Percentiles rank a stretch among this genome's conserved stretches.
These are phyloP conservation scores for Vigna mungo DNA, from an alignment of 306 rosid genomes.

Conservation along the genomic window DNA sequence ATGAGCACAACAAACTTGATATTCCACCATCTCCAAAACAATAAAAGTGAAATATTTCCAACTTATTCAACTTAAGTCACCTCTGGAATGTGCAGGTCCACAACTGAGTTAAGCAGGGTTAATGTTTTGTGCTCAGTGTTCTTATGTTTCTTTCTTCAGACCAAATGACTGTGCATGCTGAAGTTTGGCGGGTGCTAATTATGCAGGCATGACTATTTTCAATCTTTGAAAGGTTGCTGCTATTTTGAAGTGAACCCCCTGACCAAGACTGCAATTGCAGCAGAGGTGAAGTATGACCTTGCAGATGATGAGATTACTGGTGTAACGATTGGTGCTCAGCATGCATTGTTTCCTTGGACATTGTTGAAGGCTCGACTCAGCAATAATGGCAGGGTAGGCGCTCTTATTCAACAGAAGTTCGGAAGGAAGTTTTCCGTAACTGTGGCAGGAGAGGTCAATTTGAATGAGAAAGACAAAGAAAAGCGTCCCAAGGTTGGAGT, in stretches of 20 bases:
- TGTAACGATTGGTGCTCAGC: conserved; percentile 25
- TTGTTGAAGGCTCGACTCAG: conserved; percentile 8
- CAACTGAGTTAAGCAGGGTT: not conserved
- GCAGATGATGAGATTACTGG: not conserved
- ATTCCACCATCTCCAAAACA: conserved; percentile 7
- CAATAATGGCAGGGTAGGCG: not conserved
- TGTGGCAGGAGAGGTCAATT: not conserved
- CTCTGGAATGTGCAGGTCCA: not conserved
- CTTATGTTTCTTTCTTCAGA: not conserved
- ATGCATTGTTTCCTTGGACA: conserved; percentile 5
- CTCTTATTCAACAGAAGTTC: not conserved
- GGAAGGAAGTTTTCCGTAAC: conserved; percentile 1
- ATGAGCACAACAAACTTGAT: not conserved
- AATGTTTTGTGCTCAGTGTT: not conserved
- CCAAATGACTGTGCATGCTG: conserved; percentile 1
- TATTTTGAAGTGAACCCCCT: conserved; percentile 32
- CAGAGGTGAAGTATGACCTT: conserved; percentile 31
- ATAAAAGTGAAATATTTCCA: not conserved
- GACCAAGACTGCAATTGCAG: conserved; percentile 34
- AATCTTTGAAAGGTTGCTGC: conserved; percentile 20
- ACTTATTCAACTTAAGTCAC: not conserved
- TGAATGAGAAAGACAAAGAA: conserved; percentile 11
- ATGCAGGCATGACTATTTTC: conserved; percentile 32
- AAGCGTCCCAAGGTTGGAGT: conserved; percentile 22
- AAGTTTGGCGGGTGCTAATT: conserved; percentile 15